These are phyloP conservation scores for Fraxinus quadrangulata DNA, from an alignment of 257 asterid species.

Conservation along the genomic window DNA sequence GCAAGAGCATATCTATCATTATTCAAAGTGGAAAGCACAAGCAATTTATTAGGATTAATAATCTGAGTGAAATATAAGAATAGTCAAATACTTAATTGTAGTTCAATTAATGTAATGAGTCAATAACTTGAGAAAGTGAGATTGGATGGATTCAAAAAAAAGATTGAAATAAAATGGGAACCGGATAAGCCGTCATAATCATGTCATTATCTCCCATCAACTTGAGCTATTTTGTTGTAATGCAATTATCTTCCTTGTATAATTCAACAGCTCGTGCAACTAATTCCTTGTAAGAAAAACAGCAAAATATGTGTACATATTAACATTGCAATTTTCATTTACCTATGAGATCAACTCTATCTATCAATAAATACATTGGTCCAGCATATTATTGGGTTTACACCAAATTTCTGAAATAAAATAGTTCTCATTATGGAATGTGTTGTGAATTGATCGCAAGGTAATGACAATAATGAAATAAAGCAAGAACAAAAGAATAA, in stretches of 20 bases:
- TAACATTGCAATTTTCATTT: no score
- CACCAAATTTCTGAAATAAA: no score
- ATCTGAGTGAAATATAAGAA: neutral
- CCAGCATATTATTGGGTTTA: no score
- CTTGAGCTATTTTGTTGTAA: neutral
- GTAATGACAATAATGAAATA: no score
- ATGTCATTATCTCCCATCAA: neutral
- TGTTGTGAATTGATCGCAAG: no score
- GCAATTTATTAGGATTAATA: neutral
- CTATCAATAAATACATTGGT: no score
- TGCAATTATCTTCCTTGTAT: neutral
- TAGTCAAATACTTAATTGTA: neutral
- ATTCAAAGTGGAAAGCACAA: neutral
- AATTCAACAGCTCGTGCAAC: neutral
- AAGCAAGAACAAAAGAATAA: no score
- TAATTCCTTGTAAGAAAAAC: no score
- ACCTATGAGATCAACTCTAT: no score
- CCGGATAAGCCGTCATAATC: neutral
- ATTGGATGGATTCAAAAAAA: neutral
- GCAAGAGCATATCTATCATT: no score
- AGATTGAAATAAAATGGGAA: neutral
- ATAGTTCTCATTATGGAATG: no score
- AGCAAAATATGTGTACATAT: no score
- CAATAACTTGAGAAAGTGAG: neutral
- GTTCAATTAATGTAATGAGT: neutral